Conservation (phyloP, 805 yeast species). For the Cyberlindnera mississippiensis region DNA sequence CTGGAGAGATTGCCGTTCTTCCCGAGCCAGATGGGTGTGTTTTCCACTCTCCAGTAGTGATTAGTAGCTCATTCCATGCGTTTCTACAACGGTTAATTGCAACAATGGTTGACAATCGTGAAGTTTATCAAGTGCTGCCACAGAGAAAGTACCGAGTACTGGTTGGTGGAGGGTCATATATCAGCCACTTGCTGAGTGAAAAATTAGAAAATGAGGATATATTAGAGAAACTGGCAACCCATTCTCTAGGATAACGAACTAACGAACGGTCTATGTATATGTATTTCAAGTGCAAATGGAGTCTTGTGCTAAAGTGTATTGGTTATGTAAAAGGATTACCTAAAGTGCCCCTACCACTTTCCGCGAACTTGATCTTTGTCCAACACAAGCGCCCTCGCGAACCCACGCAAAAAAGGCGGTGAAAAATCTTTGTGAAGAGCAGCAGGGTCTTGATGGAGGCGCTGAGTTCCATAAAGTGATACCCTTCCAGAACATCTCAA, state of each 20-base stretch:
- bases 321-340: no score
- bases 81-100: constrained; percentile 2
- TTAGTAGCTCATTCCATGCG: not conserved
- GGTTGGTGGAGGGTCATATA: constrained; percentile 9
- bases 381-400: not conserved
- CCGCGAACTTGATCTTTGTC: constrained; percentile 6
- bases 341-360: constrained; percentile 7
- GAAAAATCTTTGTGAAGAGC: constrained; percentile 14
- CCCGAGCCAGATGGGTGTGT: constrained; percentile 6
- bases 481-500: constrained; percentile 4
- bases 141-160: constrained; percentile 1
- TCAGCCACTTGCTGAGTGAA: constrained; percentile 2
- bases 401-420: constrained; percentile 16
- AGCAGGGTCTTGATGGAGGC: not conserved
- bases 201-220: constrained; percentile 1
- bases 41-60: not conserved
- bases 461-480: constrained; percentile 1
- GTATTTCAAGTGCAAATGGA: no score
- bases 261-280: not conserved
- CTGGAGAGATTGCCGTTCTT: constrained; percentile 3
- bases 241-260: not conserved
- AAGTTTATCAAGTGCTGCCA: not conserved
- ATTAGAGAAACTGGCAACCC: not conserved
- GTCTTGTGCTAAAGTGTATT: no score
- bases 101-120: constrained; percentile 2